Evolutionary conservation across 306 rosid species (phyloP).

Genomic region (Cicer cuneatum): DNA sequence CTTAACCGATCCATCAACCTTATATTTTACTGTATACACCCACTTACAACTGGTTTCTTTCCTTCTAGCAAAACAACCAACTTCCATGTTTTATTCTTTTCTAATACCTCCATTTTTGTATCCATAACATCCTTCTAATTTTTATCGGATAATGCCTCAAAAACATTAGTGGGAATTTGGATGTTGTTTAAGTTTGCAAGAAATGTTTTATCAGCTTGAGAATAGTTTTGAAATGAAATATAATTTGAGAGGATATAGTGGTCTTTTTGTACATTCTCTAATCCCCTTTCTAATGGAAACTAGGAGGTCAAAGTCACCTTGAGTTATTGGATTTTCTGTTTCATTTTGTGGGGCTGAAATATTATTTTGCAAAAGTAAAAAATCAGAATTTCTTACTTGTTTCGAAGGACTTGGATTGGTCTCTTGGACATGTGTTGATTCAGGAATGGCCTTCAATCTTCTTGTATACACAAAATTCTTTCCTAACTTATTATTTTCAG

Average conservation of each 20-base stretch:
- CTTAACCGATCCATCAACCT: neutral
- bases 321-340: neutral
- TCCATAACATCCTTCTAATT: neutral
- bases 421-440: slow-evolving; percentile 3
- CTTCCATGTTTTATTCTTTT: neutral
- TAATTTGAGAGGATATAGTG: neutral
- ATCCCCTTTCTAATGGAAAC: neutral
- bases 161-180: too few species aligned
- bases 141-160: too few species aligned
- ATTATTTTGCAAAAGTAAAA: neutral
- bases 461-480: neutral
- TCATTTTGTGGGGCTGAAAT: neutral
- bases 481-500: neutral
- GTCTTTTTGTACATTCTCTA: neutral
- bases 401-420: neutral
- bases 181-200: too few species aligned
- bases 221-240: neutral
- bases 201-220: too few species aligned
- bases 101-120: neutral
- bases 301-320: neutral
- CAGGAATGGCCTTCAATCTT: neutral
- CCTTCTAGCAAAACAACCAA: neutral
- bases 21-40: neutral
- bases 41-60: neutral
- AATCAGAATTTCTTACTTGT: neutral